phyloP scores from a whole-genome alignment of 2,329 filamentous ascomycete genomes.

The Sarocladium oryzae region DNA sequence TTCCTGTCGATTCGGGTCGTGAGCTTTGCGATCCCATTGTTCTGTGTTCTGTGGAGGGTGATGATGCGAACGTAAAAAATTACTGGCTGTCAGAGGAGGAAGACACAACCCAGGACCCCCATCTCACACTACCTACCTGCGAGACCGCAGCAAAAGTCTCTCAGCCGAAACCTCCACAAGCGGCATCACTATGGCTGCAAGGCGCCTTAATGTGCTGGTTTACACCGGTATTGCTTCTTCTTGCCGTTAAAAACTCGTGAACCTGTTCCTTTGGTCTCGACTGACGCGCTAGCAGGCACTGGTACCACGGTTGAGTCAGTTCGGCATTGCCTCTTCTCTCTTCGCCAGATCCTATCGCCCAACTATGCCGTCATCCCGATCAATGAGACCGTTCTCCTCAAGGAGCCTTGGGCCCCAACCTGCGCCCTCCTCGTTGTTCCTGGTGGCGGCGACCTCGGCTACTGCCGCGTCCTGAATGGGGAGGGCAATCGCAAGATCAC shows the following conservation, averaged over 20 bases:
- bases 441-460: constrained; percentile 88
- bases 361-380: constrained; percentile 91
- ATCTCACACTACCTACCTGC: too few relatives aligned
- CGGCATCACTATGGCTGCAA: constrained; percentile 48
- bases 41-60: not conserved
- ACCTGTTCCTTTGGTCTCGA: not conserved
- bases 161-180: constrained; percentile 6
- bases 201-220: constrained; percentile 83
- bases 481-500: constrained; percentile 77
- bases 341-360: constrained; percentile 78
- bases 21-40: constrained; percentile 13
- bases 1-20: constrained; percentile 5
- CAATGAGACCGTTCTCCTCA: constrained; percentile 69
- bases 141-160: too few relatives aligned
- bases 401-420: constrained; percentile 83
- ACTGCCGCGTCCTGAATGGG: constrained; percentile 83
- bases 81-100: not conserved
- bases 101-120: too few relatives aligned
- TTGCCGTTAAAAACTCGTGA: not conserved
- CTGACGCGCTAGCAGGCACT: constrained; percentile 49
- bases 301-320: constrained; percentile 86
- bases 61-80: constrained; percentile 4
- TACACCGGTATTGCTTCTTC: constrained; percentile 62
- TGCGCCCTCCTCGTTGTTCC: constrained; percentile 89
- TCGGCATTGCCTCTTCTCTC: constrained; percentile 78